Evolutionary conservation across 352 stramenopile genomes (phyloP), one percentile per base, ranked within the genome.

Genomic region (Globisporangium viniferum): DNA sequence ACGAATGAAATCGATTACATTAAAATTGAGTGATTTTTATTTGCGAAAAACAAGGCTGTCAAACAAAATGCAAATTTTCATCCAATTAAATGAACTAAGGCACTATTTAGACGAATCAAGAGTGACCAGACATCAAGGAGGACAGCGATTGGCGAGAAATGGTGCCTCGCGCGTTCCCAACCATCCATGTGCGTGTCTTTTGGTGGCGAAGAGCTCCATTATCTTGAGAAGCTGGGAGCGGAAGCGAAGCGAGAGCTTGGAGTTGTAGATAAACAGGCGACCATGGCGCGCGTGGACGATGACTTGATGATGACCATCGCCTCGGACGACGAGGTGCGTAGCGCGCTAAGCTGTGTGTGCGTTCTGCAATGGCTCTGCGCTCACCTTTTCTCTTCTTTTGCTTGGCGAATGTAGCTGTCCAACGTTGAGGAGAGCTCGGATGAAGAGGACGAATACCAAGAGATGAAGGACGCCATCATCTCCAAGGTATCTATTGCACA

Each of bases 221-320:
- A n/a, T 51, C 44, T 56, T 35, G 31, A 66, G 44, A 63, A 69
- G 54, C 44, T 64, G 18, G 15, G 57, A 46, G 55, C n/a, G 33
- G 46, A 24, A 36, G 57, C 36, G 46, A 24, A 36, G 57, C 36
- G 62, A 51, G 18, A 5, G 62, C 27, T 24, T 31, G 31, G 31
- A 51, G 44, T 44, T 39, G 57, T 41, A 31, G 29, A 53, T 10
- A 29, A 15, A 27, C 36, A 36, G 12, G 24, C 29, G 9, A 77
- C 44, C 44, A 80, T 81, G 71, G 56, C 69, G 69, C 70, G 71
- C 39, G 72, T 70, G 62, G 65, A 77, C 27, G 84, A 94, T 58
- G 86, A 93, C 64, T 75, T 96, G 70, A 78, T 96, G 72, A 94
- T 95, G 88, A 96, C 89, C 63, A 94, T 96, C 68, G 88, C 87